These are phyloP conservation scores for Zoysia pacifica DNA, from an alignment of 176 grass and related monocot genomes.

Conservation along the genomic window DNA sequence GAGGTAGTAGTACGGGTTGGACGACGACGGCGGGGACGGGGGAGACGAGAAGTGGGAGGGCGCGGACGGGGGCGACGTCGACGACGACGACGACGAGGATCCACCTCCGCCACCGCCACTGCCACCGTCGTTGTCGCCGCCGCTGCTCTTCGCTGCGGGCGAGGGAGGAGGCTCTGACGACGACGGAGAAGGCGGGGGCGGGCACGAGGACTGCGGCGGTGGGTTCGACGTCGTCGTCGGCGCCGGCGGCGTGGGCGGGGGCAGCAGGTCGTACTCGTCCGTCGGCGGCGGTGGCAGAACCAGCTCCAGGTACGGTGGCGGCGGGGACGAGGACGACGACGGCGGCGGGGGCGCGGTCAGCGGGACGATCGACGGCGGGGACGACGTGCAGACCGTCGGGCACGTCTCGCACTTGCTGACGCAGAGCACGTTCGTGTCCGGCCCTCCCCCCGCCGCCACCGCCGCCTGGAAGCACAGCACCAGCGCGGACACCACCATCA, in stretches of 20 bases:
- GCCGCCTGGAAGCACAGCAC: neutral
- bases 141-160: slow-evolving; percentile 22
- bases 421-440: slow-evolving; percentile 59
- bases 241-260: slow-evolving; percentile 5
- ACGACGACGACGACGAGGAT: neutral
- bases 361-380: slow-evolving; percentile 33
- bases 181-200: neutral
- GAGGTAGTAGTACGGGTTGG: slow-evolving; percentile 78
- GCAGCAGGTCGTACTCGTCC: neutral
- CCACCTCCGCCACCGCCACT: neutral
- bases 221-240: slow-evolving; percentile 4
- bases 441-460: slow-evolving; percentile 20
- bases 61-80: slow-evolving; percentile 35
- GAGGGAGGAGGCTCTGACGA: slow-evolving; percentile 3
- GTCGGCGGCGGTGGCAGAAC: slow-evolving; percentile 35
- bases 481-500: neutral
- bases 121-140: neutral
- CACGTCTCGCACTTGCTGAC: slow-evolving; percentile 71
- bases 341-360: slow-evolving; percentile 40
- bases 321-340: slow-evolving; percentile 37
- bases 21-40: slow-evolving; percentile 46
- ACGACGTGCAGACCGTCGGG: slow-evolving; percentile 52
- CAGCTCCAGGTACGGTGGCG: slow-evolving; percentile 54
- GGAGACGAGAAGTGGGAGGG: slow-evolving; percentile 46
- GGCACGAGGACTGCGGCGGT: slow-evolving; percentile 20